Evolutionary conservation across 23 red algal species (phyloP), one percentile per base, ranked within the genome.

Genomic region (Gracilaria vermiculophylla): DNA sequence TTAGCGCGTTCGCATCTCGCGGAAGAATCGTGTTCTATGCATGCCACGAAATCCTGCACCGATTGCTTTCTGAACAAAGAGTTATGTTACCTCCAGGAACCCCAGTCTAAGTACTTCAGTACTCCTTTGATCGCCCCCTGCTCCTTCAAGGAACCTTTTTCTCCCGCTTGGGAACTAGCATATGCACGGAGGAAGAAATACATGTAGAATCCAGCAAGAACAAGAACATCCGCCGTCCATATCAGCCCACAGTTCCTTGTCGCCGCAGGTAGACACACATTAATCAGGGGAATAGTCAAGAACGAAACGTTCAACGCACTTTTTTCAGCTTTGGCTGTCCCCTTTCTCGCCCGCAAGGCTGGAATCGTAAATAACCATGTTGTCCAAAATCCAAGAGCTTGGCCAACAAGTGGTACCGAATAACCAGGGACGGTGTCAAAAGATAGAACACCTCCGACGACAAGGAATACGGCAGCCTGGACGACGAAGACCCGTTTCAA

Each of bases 291-390:
- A 39, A 78, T 86, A 5, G 47, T 31, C 31, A 95, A 2, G 60
- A 99, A 99, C 9, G 97, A 88, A 1, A 93, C 65, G 61, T 99
- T 99, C 57, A 95, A 51, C 15, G 97, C 97, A 58, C 78, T 85
- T 80, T 99, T 99, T 80, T 99, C 97, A 13, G 85, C 55, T 21
- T 62, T 73, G 29, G 40, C 47, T 31, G 58, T 75, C 17, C 92
- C 92, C 62, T 99, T 99, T 65, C 97, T 86, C 10, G 97, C 97
- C 32, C 97, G 92, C 42, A 99, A 87, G 17, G 97, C 76, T 32
- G 97, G 97, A 47, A 99, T 95, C 19, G 97, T 99, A 32, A 99
- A 99, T 31, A 99, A 64, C 97, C 97, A 99, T 2, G 89, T 73
- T 44, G 83, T 87, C 97, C 97, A 99, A 62, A 99, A 99, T 5